Percentiles rank a stretch among this genome's conserved stretches.
phyloP scores from a whole-genome alignment of 2,329 filamentous ascomycete genomes.

The Cercospora sp. region DNA sequence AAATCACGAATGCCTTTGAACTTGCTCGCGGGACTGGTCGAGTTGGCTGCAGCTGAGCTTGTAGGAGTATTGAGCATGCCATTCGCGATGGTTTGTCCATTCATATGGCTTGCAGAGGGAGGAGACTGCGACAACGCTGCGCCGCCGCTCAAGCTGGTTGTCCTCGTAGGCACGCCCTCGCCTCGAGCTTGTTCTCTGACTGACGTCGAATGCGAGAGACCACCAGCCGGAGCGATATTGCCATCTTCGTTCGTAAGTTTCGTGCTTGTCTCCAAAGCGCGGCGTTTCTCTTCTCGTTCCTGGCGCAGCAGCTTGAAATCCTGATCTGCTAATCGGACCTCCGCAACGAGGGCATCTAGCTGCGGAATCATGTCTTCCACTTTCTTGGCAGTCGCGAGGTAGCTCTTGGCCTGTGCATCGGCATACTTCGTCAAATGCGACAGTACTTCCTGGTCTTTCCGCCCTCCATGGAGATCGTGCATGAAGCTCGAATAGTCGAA shows the following conservation, averaged over 20 bases:
- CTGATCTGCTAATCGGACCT: slow-evolving; percentile 92
- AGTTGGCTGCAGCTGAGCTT: slow-evolving; percentile 16
- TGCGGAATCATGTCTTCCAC: slow-evolving; percentile 85
- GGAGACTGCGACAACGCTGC: slow-evolving; percentile 34
- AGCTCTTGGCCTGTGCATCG: slow-evolving; percentile 81
- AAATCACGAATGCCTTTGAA: slow-evolving; percentile 93
- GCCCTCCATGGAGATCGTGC: slow-evolving; percentile 98
- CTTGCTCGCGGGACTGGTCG: slow-evolving; percentile 49
- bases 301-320: slow-evolving; percentile 93
- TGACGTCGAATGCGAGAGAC: slow-evolving; percentile 33
- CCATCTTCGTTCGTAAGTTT: slow-evolving; percentile 45
- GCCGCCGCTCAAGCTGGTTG: slow-evolving; percentile 27
- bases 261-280: slow-evolving; percentile 84
- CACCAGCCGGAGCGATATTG: slow-evolving; percentile 30
- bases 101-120: slow-evolving; percentile 25
- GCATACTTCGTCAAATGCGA: slow-evolving; percentile 94
- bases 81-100: slow-evolving; percentile 29
- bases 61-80: slow-evolving; percentile 29
- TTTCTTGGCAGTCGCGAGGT: slow-evolving; percentile 79
- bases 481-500: slow-evolving; percentile 99
- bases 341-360: slow-evolving; percentile 79
- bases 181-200: slow-evolving; percentile 29
- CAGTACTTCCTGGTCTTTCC: slow-evolving; percentile 94
- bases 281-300: slow-evolving; percentile 93
- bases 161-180: slow-evolving; percentile 28